phyloP scores from a whole-genome alignment of 805 yeast species.

The Ogataea populi-albae region DNA sequence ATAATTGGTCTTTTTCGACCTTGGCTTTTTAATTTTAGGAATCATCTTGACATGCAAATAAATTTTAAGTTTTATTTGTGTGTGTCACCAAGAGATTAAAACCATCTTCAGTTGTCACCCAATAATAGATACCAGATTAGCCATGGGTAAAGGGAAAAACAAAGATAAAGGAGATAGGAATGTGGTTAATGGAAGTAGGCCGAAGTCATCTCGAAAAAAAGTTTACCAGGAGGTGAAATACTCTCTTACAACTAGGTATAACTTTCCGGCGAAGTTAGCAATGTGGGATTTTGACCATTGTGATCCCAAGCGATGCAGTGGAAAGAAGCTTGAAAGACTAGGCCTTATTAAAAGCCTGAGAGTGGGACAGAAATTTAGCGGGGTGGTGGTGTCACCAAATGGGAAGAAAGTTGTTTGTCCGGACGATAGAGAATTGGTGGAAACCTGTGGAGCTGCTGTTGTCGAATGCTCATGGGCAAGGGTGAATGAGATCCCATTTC shows the following conservation, averaged over 20 bases:
- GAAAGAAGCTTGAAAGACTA: conserved; percentile 85
- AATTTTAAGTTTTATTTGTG: too few species aligned
- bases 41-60: too few species aligned
- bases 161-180: conserved; percentile 41
- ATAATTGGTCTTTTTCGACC: too few species aligned
- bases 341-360: conserved; percentile 77
- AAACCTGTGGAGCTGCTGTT: conserved; percentile 86
- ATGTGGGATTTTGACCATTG: conserved; percentile 99
- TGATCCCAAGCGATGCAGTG: conserved; percentile 96
- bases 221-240: conserved; percentile 30
- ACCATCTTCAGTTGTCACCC: too few species aligned
- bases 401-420: conserved; percentile 92
- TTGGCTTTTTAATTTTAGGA: too few species aligned
- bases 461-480: conserved; percentile 99
- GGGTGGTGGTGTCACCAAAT: conserved; percentile 89
- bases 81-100: too few species aligned
- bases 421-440: conserved; percentile 73
- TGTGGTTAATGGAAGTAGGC: conserved; percentile 37
- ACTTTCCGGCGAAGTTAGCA: conserved; percentile 82
- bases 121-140: background rate
- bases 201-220: conserved; percentile 52
- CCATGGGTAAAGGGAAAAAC: conserved; percentile 54
- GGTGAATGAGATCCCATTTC: conserved; percentile 93
- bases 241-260: conserved; percentile 18
- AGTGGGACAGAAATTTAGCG: conserved; percentile 92